Evolutionary conservation across 495 filamentous ascomycete genomes (phyloP).

Genomic region (Filosporella fistucella): DNA sequence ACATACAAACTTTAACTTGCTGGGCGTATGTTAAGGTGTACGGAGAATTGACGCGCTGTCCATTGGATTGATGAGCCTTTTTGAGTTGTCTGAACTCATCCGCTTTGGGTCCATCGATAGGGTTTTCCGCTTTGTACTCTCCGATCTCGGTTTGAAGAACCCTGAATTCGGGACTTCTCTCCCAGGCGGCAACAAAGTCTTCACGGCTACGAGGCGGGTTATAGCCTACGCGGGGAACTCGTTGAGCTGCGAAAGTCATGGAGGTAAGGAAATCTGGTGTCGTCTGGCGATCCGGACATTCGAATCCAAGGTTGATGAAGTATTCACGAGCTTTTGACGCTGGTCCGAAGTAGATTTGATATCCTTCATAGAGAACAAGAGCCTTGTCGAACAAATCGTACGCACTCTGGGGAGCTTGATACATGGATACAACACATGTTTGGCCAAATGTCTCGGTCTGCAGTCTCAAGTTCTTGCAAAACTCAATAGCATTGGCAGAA

Average conservation of each 20-base stretch:
- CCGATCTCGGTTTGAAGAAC: slow-evolving; percentile 47
- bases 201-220: slow-evolving; percentile 62
- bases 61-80: slow-evolving; percentile 59
- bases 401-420: slow-evolving; percentile 22
- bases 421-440: slow-evolving; percentile 46
- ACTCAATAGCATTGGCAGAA: slow-evolving; percentile 40
- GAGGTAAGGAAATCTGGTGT: slow-evolving; percentile 69
- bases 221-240: slow-evolving; percentile 53
- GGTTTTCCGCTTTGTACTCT: slow-evolving; percentile 48
- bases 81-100: slow-evolving; percentile 43
- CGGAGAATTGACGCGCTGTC: slow-evolving; percentile 52
- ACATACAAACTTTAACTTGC: slow-evolving; percentile 54
- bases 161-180: slow-evolving; percentile 58
- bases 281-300: slow-evolving; percentile 47
- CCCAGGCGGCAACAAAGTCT: slow-evolving; percentile 72
- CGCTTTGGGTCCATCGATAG: slow-evolving; percentile 64
- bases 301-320: slow-evolving; percentile 51
- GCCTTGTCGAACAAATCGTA: slow-evolving; percentile 59
- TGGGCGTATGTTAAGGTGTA: slow-evolving; percentile 46
- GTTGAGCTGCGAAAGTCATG: slow-evolving; percentile 60
- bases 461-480: slow-evolving; percentile 34
- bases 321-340: slow-evolving; percentile 52
- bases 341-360: slow-evolving; percentile 61
- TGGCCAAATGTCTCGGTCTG: slow-evolving; percentile 40
- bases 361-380: slow-evolving; percentile 58